Conservation (phyloP, 257 asterid species). For the Echites panduratus region DNA sequence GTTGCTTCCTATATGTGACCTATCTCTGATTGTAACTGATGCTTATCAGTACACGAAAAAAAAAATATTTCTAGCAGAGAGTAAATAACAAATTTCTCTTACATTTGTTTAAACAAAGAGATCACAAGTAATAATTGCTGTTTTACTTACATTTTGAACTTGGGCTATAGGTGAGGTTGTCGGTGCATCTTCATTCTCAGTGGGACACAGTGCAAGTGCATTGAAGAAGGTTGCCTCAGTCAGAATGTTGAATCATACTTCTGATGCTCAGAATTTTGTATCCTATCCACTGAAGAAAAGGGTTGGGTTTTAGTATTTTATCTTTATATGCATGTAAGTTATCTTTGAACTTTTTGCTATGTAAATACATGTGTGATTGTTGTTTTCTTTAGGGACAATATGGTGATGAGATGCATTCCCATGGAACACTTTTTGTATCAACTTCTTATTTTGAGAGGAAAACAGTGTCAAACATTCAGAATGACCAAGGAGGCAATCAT, state of each 20-base stretch:
- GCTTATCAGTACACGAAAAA: not conserved
- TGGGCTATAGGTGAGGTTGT: slow-evolving; percentile 77
- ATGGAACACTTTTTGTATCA: slow-evolving; percentile 60
- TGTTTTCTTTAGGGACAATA: slow-evolving; percentile 58
- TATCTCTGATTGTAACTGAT: not conserved
- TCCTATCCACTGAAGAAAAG: slow-evolving; percentile 61
- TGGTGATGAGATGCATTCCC: slow-evolving; percentile 37
- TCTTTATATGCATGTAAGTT: not conserved
- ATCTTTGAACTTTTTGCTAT: not conserved
- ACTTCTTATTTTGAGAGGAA: slow-evolving; percentile 78
- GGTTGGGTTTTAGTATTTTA: slow-evolving; percentile 38
- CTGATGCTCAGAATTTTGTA: slow-evolving; percentile 43
- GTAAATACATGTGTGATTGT: not conserved
- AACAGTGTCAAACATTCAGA: slow-evolving; percentile 43
- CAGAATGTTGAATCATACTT: slow-evolving; percentile 74
- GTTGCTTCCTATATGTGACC: not conserved
- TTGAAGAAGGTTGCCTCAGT: slow-evolving; percentile 81
- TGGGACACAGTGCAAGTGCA: slow-evolving; percentile 58
- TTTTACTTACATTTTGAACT: slow-evolving; percentile 25
- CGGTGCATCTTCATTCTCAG: slow-evolving; percentile 85
- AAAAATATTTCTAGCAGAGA: not conserved
- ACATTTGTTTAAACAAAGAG: not conserved
- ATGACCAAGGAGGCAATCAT: slow-evolving; percentile 38
- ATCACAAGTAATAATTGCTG: not conserved
- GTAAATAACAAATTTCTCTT: not conserved